Base-by-base conservation (phyloP, 306 rosid genomes). In the Castanea crenata region DNA sequence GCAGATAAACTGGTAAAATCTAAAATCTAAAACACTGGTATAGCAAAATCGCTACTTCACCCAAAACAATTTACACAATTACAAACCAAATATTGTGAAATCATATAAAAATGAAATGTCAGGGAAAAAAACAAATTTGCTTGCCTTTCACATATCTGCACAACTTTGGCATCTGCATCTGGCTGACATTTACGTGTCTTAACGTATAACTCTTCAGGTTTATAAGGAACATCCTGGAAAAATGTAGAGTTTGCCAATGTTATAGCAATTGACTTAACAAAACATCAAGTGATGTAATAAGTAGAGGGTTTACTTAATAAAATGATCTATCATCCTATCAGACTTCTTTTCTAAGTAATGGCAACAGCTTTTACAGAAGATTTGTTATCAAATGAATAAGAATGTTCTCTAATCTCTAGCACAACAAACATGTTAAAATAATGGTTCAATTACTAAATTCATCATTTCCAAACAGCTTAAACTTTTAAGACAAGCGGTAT, bases 71-170 rank as follows among this genome's bases (percentile, higher is more conserved):
- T 67, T 19, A 13, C 51, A 32, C 2, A 9, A 21, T 68, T 35
- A 8, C 20, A 34, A 68, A 12, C 46, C 20, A 68, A 49, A 68
- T 5, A 19, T 35, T n/a, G 25, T 34, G 13, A 68, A 67, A 68
- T 68, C 72, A 3, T 68, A 68, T 68, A 18, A 0, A 35, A 67
- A 67, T 18, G 23, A 10, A 67, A 67, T 34, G 38, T 6, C 21
- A 49, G 13, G 44, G 6, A 0, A 21, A 21, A n/a, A 16, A 14
- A 67, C 5, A 78, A 79, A 11, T 31, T 57, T 72, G 78, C 87
- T 87, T 87, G 81, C 97, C 97, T 92, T 70, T 91, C 91, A 55
- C 99, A 94, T 78, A 91, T 91, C 85, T 92, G 77, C 55, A 94
- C 99, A 41, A 94, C 86, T 74, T 89, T 82, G 27, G 85, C 92